Base-by-base conservation (phyloP, 352 stramenopile genomes). In the Elongisporangium undulatum region DNA sequence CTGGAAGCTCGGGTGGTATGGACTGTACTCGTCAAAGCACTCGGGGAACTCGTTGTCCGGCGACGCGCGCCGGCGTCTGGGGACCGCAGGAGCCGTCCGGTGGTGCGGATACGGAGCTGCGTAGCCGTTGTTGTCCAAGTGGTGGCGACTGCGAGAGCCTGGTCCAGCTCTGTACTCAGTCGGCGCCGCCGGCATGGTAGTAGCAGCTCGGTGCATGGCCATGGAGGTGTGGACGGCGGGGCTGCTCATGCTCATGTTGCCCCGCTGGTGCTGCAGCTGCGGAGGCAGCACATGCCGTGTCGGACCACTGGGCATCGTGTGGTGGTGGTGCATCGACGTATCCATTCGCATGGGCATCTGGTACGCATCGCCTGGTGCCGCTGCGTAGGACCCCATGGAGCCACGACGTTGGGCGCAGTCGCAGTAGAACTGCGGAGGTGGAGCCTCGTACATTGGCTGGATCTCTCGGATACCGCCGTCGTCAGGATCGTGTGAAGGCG, bases 21-120 rank as follows among this genome's bases (percentile, higher is more conserved):
- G 76, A 65, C 80, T 91, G 72, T 94, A 89, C 34, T 91, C 71
- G 53, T 92, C 84, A 61, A 94, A 94, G 54, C 82, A 92, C 53
- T 90, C 74, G 34, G 76, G 68, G 34, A 45, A 45, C 10, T 45
- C 34, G 34, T 45, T 45, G 34, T 45, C 34, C 34, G 34, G 34
- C 34, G 34, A 10, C 34, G 10, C 10, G 9, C 34, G 34, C 10
- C 34, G 3, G 34, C 34, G 34, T 45, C 34, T 45, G 10, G 34
- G 3, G 12, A 12, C 34, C 9, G 34, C 10, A 16, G 34, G 34
- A 45, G 34, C 34, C 10, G 34, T 45, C 34, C 34, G 34, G 17
- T 45, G 34, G 12, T 45, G 34, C 10, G 34, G 6, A 45, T 45
- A 45, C 34, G 34, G 34, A 45, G 34, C 34, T 5, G 34, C 34